Evolutionary conservation across 352 stramenopile species (phyloP), one percentile per base, ranked within the genome.

Genomic region (Globisporangium parvum): DNA sequence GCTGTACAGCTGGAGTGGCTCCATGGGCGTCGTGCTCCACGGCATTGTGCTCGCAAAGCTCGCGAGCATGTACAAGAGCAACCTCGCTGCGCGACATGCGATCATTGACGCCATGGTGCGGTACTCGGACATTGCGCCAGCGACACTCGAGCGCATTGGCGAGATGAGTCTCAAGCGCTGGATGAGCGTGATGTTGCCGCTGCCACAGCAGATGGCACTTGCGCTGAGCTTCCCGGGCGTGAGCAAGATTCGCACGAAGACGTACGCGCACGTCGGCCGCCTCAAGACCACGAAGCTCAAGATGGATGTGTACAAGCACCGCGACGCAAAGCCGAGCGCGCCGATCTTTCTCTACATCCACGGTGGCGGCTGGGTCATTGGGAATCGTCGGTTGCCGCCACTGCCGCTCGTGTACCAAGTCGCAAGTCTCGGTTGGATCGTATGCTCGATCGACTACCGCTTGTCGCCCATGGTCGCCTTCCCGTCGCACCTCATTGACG

Each of bases 241-340:
- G 8, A 26, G 59, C 57, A 79, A 72, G 56, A 59, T 70, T 17
- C 53, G 73, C n/a, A 89, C 78, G 6, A 62, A 85, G 23, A 77
- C 75, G 4, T 91, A 74, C 52, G 79, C 75, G 3, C 70, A 88
- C 55, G 78, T 91, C 21, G 80, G 80, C n/a, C 69, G 75, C 41
- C 69, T 75, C 60, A 73, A 69, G 47, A 83, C 75, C n/a, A 83
- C 69, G 8, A 45, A 56, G 15, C 59, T 91, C 40, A 66, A 73
- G 17, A 91, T 91, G 81, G 78, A 91, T 48, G 73, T 91, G 33
- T 91, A 85, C 70, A 85, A 80, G 53, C 70, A 82, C 52, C 59
- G 49, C 26, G 59, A 76, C 47, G 73, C 71, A 5, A 62, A 65
- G 11, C 51, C 69, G 5, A 88, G 88, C 20, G 75, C 80, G n/a